Percentiles rank a stretch among this genome's conserved stretches.
Conservation (phyloP, 768 basidiomycete genomes). For the Ephemerocybe angulata region DNA sequence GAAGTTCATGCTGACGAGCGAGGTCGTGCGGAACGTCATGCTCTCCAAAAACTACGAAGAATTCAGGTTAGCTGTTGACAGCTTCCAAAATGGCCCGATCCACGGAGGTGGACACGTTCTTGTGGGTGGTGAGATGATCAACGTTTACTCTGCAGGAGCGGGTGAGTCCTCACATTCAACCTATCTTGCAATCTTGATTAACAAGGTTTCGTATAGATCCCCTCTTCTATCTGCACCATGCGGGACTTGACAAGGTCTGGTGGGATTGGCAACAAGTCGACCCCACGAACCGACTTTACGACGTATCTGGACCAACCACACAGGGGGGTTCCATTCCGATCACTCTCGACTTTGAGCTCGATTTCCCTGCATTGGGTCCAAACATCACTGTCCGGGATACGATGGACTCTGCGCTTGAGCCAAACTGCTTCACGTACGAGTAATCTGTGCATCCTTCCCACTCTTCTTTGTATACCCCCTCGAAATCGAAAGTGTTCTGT, state of each 20-base stretch:
- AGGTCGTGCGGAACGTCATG: neutral
- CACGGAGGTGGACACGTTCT: conserved; percentile 1
- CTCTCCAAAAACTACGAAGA: neutral
- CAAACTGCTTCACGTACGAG: conserved; percentile 5
- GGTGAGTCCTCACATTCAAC: neutral
- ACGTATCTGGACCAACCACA: neutral
- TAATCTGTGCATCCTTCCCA: neutral
- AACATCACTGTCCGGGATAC: conserved; percentile 3
- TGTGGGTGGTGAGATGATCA: conserved; percentile 9
- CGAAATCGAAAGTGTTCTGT: too few species aligned
- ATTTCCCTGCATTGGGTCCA: conserved; percentile 3
- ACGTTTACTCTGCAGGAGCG: conserved; percentile 3
- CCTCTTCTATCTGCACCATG: neutral
- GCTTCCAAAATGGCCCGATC: neutral
- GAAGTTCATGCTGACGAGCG: too few species aligned
- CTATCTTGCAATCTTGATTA: neutral
- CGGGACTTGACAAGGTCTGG: neutral
- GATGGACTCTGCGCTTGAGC: conserved; percentile 2
- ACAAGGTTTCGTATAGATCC: neutral
- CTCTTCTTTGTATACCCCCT: too few species aligned
- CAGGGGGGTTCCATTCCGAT: neutral
- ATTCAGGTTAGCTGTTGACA: conserved; percentile 1
- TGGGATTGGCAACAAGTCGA: conserved; percentile 1
- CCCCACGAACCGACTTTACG: neutral
- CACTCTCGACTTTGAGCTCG: conserved; percentile 3